Base-by-base conservation (phyloP, 75 land plant genomes). In the Cunninghamia lanceolata region DNA sequence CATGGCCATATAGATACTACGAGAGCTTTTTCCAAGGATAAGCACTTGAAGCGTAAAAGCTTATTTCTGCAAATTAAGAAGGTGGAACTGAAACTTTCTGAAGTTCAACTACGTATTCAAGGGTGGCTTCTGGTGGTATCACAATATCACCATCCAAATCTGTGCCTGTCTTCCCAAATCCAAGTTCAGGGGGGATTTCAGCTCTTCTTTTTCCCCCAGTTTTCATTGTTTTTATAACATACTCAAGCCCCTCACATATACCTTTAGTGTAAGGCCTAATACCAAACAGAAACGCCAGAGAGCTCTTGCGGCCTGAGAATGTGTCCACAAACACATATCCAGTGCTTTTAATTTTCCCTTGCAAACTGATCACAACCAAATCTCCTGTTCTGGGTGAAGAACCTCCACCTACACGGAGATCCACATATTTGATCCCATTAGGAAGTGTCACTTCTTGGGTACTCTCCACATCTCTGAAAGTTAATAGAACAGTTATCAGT, bases 231-330 rank as follows among this genome's bases (percentile, higher is more conserved):
- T 89, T 85, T 81, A 97, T 54, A 28, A 87, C 93, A 82, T 92
- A 94, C 86, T 97, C 99, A 46, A 97, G 73, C 9, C 98, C 98
- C 52, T 94, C 95, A 86, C 98, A 96, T 91, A 97, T 92, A 45
- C 98, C 98, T 52, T 87, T 94, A 0, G 91, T 88, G 78, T 94
- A 97, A 42, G 99, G 98, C 79, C 93, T 92, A 39, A 92, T 90
- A 21, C 97, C 98, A 91, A 96, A 90, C 47, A 96, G 90, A 42
- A 97, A 89, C 3, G 98, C 99, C 81, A 97, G 74, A 32, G 99
- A 90, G 81, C 93, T 91, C 87, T 90, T 91, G 35, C 87, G 87
- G 15, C 82, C 85, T 0, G 86, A 86, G 52, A 92, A 89, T 75
- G 99, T 97, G 83, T 97, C 96, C 13, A 97, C 92, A 83, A 97